Percentiles rank a stretch among this genome's conserved stretches.
Evolutionary conservation across 768 basidiomycete species (phyloP).

Genomic region (Podaxis rugospora): DNA sequence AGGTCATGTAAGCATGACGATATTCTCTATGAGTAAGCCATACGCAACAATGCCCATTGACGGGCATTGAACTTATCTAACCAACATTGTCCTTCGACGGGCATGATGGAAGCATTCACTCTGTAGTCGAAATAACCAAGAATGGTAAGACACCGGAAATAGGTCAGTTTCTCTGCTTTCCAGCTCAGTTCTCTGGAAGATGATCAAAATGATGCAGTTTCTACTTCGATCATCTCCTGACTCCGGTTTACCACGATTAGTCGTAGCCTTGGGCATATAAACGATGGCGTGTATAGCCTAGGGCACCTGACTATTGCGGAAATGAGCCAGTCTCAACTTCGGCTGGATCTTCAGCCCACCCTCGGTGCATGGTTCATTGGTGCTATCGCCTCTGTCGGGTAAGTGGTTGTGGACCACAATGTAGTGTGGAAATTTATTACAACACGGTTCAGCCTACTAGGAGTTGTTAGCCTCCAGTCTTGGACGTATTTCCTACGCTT

Average conservation of each 20-base stretch:
- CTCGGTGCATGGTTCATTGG: constrained; percentile 5
- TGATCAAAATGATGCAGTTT: not conserved
- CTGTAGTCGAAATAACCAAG: not conserved
- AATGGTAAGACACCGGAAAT: not conserved
- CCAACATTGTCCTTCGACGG: too few species aligned
- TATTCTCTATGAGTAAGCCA: not conserved
- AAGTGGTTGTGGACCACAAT: not conserved
- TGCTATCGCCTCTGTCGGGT: constrained; percentile 3
- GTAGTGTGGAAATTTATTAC: not conserved
- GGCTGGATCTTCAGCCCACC: constrained; percentile 1
- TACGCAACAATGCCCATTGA: too few species aligned
- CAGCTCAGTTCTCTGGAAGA: not conserved
- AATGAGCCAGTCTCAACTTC: not conserved
- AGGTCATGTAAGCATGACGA: not conserved
- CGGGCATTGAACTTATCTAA: too few species aligned
- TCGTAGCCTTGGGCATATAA: not conserved
- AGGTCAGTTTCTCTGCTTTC: not conserved
- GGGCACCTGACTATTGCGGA: not conserved
- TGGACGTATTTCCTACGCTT: constrained; percentile 2
- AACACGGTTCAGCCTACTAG: not conserved
- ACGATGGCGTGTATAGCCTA: not conserved
- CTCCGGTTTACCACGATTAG: not conserved
- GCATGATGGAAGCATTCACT: not conserved
- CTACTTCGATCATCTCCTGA: not conserved
- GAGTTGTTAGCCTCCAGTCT: not conserved